These are phyloP conservation scores for Aechmea fasciata DNA, from an alignment of 176 grass and related monocot genomes.

Conservation along the genomic window DNA sequence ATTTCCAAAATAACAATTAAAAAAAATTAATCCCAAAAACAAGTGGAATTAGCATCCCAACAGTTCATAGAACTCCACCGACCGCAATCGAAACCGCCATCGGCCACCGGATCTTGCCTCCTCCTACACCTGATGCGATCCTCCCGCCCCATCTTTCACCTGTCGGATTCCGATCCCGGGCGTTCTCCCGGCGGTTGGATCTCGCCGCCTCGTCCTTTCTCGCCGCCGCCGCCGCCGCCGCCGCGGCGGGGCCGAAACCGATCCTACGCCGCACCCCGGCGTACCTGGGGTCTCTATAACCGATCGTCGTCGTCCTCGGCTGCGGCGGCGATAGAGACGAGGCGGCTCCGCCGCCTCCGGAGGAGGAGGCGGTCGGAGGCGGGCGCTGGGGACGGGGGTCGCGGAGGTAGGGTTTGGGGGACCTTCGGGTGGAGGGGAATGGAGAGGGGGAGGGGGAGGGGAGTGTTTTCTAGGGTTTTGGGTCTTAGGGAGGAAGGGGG, in stretches of 20 bases:
- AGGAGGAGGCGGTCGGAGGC: slow-evolving; percentile 27
- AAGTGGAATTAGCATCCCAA: not conserved
- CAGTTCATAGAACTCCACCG: not conserved
- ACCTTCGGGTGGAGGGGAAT: slow-evolving; percentile 51
- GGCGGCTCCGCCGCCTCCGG: slow-evolving; percentile 24
- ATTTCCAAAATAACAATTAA: slow-evolving; percentile 11
- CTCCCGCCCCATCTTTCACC: slow-evolving; percentile 11
- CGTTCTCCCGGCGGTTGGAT: slow-evolving; percentile 10
- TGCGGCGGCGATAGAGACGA: not conserved
- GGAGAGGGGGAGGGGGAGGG: slow-evolving; percentile 29
- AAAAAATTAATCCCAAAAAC: slow-evolving; percentile 19
- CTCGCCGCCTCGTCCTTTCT: slow-evolving; percentile 2
- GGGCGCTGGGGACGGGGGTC: slow-evolving; percentile 8
- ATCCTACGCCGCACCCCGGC: slow-evolving; percentile 33
- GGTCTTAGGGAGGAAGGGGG: slow-evolving; percentile 31
- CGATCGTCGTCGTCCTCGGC: slow-evolving; percentile 8
- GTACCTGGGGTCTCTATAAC: slow-evolving; percentile 39
- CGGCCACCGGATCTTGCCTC: slow-evolving; percentile 5
- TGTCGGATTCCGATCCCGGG: slow-evolving; percentile 6
- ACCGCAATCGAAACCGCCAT: slow-evolving; percentile 9
- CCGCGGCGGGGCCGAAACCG: not conserved
- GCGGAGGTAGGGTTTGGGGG: slow-evolving; percentile 34
- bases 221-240: not conserved
- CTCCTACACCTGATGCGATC: not conserved
- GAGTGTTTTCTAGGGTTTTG: slow-evolving; percentile 15